These are phyloP conservation scores for Polymyxa betae DNA, from an alignment of 208 protist genomes.

Conservation along the genomic window DNA sequence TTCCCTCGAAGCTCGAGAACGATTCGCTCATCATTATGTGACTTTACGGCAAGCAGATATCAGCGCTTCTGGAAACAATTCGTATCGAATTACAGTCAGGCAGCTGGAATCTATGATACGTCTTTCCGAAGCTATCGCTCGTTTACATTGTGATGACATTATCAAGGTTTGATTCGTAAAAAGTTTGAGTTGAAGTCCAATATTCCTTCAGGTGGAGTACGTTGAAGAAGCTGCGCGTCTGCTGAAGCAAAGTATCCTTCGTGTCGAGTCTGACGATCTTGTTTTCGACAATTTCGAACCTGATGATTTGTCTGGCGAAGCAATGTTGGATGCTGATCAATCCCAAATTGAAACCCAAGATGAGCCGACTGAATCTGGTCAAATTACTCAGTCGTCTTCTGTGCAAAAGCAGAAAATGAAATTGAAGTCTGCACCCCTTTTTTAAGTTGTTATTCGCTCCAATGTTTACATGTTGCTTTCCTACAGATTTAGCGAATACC, in stretches of 20 bases:
- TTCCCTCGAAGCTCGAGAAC: not conserved
- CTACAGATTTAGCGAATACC: slow-evolving; percentile 30
- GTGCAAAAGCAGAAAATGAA: slow-evolving; percentile 47
- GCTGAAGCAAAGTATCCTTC: slow-evolving; percentile 77
- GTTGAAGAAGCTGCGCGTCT: slow-evolving; percentile 82
- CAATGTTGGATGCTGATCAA: not conserved
- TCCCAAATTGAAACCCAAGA: not conserved
- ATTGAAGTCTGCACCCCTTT: slow-evolving; percentile 37
- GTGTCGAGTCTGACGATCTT: slow-evolving; percentile 67
- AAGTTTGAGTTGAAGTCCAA: not conserved
- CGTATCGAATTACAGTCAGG: slow-evolving; percentile 97
- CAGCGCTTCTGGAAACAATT: slow-evolving; percentile 64
- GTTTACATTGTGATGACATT: slow-evolving; percentile 87
- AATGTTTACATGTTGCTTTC: not conserved
- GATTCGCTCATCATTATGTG: slow-evolving; percentile 83
- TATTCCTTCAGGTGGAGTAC: slow-evolving; percentile 68
- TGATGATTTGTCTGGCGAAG: not conserved
- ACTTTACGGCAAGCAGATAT: slow-evolving; percentile 88
- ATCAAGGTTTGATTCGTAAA: slow-evolving; percentile 70
- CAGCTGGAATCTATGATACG: slow-evolving; percentile 99
- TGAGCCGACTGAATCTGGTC: not conserved
- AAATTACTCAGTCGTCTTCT: not conserved
- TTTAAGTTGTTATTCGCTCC: not conserved
- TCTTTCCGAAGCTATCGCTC: slow-evolving; percentile 95
- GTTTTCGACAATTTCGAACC: slow-evolving; percentile 16